Conservation (phyloP, 305 asterid genomes). For the Withania somnifera region DNA sequence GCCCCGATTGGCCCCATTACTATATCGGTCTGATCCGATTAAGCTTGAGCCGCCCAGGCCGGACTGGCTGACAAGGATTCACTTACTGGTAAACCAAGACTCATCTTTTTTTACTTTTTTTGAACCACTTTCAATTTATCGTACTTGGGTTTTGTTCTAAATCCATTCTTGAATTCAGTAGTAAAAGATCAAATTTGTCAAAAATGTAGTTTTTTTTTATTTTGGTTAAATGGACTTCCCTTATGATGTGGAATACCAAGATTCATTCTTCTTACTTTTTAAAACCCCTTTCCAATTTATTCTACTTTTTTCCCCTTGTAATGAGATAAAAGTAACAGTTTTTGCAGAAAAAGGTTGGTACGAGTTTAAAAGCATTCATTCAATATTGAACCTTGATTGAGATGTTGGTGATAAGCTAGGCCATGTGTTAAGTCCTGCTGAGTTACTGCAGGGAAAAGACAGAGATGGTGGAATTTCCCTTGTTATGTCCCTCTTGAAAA, state of each 20-base stretch:
- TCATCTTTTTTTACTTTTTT: too few relatives aligned
- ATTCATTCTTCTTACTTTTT: not conserved
- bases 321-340: not conserved
- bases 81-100: too few relatives aligned
- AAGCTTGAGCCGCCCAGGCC: too few relatives aligned
- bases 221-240: not conserved
- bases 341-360: not conserved
- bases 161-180: not conserved
- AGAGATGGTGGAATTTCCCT: conserved; percentile 6
- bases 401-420: not conserved
- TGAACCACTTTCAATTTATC: too few relatives aligned
- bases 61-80: too few relatives aligned
- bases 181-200: not conserved
- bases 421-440: not conserved
- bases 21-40: too few relatives aligned
- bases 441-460: not conserved
- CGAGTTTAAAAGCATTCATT: not conserved
- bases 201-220: not conserved
- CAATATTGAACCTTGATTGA: not conserved
- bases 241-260: not conserved
- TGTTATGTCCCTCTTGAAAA: conserved; percentile 25
- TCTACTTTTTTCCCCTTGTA: not conserved
- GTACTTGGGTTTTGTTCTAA: too few relatives aligned
- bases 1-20: too few relatives aligned
- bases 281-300: not conserved